Evolutionary conservation across 441 rosid genomes (phyloP).

Genomic region (Metrosideros polymorpha): DNA sequence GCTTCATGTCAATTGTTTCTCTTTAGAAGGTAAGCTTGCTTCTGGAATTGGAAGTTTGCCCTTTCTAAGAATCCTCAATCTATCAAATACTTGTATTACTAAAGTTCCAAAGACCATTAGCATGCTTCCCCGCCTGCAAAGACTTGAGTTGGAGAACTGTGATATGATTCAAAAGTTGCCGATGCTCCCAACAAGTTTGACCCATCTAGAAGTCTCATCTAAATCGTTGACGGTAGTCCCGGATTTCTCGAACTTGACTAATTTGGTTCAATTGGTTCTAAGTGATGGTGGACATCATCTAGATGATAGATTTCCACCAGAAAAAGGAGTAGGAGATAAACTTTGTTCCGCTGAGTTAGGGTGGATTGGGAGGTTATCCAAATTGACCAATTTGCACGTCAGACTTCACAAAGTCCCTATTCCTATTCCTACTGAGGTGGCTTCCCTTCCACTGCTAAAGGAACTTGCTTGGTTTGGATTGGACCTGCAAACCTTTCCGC

Average conservation of each 20-base stretch:
- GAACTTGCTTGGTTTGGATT: neutral
- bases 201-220: neutral
- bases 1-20: rapidly evolving
- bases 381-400: neutral
- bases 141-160: rapidly evolving
- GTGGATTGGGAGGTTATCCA: neutral
- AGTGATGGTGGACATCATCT: neutral
- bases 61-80: neutral
- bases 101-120: neutral
- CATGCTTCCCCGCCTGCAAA: neutral
- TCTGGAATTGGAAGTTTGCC: neutral
- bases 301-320: too few relatives aligned
- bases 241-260: neutral
- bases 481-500: neutral
- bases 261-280: neutral
- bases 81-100: rapidly evolving
- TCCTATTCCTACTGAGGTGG: neutral
- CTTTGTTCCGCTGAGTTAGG: neutral
- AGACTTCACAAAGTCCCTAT: neutral
- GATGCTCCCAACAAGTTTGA: neutral
- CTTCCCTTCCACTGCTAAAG: neutral
- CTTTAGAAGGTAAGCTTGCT: neutral
- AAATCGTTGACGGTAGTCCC: rapidly evolving
- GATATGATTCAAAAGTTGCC: neutral
- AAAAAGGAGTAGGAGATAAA: neutral